Base-by-base conservation (phyloP, 768 basidiomycete species). In the Termitomyces bulborhizus region DNA sequence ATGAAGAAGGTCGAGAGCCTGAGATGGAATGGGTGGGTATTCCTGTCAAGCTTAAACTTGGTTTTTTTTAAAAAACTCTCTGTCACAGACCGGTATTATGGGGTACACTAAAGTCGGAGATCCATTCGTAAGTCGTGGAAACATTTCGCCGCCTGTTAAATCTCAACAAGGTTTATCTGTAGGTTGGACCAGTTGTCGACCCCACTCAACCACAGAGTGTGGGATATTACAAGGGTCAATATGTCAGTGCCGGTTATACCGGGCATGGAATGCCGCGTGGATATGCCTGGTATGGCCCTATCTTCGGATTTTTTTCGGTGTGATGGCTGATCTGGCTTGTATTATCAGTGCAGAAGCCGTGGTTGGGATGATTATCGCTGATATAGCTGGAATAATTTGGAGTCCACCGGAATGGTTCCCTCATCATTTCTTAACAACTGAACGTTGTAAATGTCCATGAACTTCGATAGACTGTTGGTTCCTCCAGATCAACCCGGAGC, bases 261-360 rank as follows among this genome's bases (percentile, higher is more conserved):
- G 90, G 90, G 1, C 90, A 91, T 59, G 90, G 90, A 0, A 91
- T 92, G 88, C 82, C 89, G 4, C 80, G 86, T 4, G 81, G 85
- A 0, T 90, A 78, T 65, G 82, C 79, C 31, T 89, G 87, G 88
- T 86, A 60, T 42, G 77, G 77, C 16, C 15, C 31, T 32, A 8
- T 39, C 3, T 31, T 31, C 21, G 52, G 32, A 9, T 53, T 11
- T 40, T 50, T 29, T 44, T 40, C 16, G 24, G 4, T 3, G 16
- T 16, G 1, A 15, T 44, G 32, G 21, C 42, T 44, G 31, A 51
- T 7, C 0, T 21, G 11, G 4, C 29, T 54, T 42, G 9, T 39
- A 29, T 56, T 51, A 49, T 21, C 58, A 87, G 87, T 55, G 87
- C 83, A 16, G 82, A 90, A 63, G 81, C 71, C 3, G 68, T 88